A percentile compares a stretch with the other conserved stretches of the same genome.
These are phyloP conservation scores for Solanum hybrid DNA, from an alignment of 305 asterid genomes.

Conservation along the genomic window DNA sequence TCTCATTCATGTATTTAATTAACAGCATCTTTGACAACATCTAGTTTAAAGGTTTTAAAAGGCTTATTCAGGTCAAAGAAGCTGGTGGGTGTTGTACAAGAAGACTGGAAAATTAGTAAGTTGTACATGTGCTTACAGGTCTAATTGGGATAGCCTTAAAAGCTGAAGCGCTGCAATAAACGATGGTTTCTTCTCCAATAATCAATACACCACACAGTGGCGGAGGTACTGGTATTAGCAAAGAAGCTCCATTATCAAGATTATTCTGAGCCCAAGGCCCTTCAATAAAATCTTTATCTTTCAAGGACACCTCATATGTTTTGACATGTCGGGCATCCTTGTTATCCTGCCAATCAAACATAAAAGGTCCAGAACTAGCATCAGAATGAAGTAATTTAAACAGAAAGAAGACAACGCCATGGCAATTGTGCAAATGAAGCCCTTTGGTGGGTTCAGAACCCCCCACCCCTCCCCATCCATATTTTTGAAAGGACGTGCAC, in stretches of 20 bases:
- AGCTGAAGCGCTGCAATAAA: constrained; percentile 86
- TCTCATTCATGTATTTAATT: not conserved
- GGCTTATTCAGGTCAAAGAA: not conserved
- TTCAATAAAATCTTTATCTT: constrained; percentile 95
- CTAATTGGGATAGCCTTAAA: constrained; percentile 88
- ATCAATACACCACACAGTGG: constrained; percentile 95
- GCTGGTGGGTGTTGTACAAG: not conserved
- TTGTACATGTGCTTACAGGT: constrained; percentile 52
- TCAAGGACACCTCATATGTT: constrained; percentile 87
- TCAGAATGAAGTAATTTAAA: not conserved
- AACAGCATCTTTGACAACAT: not conserved
- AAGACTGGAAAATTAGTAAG: not conserved
- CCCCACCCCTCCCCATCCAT: not conserved
- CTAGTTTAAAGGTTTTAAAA: not conserved
- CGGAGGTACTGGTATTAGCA: constrained; percentile 95
- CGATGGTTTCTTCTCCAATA: constrained; percentile 96
- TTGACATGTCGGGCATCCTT: constrained; percentile 94
- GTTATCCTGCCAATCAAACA: constrained; percentile 57
- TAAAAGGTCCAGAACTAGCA: not conserved
- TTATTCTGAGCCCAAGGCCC: constrained; percentile 98
- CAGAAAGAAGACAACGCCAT: not conserved
- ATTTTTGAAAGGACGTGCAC: not conserved
- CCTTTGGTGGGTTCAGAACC: not conserved
- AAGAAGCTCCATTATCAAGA: constrained; percentile 96
- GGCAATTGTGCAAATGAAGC: not conserved